Evolutionary conservation across 179 eudicot genomes (phyloP).

Genomic region (Gypsophila paniculata): DNA sequence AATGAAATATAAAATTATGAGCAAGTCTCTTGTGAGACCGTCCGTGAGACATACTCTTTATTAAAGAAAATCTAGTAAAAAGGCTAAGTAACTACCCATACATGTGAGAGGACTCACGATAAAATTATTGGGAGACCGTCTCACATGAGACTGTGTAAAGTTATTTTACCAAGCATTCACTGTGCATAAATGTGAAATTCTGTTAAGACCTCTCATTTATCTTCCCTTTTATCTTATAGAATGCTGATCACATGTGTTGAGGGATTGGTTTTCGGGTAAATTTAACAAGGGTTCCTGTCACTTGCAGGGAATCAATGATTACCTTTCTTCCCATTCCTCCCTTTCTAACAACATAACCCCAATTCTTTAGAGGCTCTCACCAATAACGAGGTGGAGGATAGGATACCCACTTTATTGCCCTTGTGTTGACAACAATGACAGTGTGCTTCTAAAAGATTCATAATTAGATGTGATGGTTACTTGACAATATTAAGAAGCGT

Average conservation of each 20-base stretch:
- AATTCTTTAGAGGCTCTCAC: background rate
- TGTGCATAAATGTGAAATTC: background rate
- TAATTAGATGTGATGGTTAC: background rate
- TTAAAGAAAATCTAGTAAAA: too few relatives aligned
- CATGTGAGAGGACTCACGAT: too few relatives aligned
- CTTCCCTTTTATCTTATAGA: background rate
- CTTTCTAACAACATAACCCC: background rate
- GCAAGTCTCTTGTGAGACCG: too few relatives aligned
- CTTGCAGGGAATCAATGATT: background rate
- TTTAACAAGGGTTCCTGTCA: background rate
- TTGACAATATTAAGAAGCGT: background rate
- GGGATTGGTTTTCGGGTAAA: background rate
- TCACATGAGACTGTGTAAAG: too few relatives aligned
- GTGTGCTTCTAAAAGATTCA: background rate
- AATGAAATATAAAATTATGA: background rate
- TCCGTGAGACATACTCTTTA: too few relatives aligned
- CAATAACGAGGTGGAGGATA: background rate
- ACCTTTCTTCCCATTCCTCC: background rate
- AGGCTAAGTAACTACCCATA: too few relatives aligned
- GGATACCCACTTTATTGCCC: background rate
- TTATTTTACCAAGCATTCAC: background rate
- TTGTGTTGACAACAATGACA: background rate
- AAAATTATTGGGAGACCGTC: too few relatives aligned
- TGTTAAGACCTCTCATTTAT: background rate
- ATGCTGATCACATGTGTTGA: background rate